Conservation (phyloP, 2,329 filamentous ascomycete genomes). For the Fusarium tjaetaba region DNA sequence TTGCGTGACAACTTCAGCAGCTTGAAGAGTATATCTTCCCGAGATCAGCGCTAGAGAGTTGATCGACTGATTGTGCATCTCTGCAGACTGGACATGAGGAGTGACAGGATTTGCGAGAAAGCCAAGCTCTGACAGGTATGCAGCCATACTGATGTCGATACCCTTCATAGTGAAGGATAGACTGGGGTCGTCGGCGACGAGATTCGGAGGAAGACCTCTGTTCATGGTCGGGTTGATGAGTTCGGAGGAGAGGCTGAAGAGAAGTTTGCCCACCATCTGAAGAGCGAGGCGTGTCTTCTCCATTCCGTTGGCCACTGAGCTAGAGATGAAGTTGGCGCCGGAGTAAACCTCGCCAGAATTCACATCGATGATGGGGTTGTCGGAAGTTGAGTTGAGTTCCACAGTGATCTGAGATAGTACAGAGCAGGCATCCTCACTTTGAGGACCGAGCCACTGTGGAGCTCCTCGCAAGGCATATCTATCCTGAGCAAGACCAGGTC, state of each 20-base stretch:
- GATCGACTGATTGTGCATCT: not conserved
- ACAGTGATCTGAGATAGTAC: not conserved
- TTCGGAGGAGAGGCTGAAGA: not conserved
- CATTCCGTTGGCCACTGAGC: not conserved
- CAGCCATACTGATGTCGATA: not conserved
- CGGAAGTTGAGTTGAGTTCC: not conserved
- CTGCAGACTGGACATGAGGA: not conserved
- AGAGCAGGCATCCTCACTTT: not conserved
- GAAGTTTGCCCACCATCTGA: not conserved
- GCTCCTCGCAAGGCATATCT: not conserved
- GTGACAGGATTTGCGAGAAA: not conserved
- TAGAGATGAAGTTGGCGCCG: fast-evolving
- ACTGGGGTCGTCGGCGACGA: not conserved
- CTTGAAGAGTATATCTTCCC: not conserved
- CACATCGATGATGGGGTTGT: not conserved
- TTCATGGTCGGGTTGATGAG: not conserved
- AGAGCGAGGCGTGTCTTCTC: not conserved
- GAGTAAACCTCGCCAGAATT: not conserved
- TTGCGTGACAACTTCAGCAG: not conserved
- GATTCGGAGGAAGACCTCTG: not conserved
- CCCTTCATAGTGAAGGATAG: not conserved
- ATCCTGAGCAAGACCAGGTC: not conserved
- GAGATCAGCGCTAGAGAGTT: not conserved
- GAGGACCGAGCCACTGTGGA: fast-evolving
- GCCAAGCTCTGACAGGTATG: not conserved